phyloP scores from a whole-genome alignment of 2,329 filamentous ascomycete genomes.

The Davidsoniella australis region DNA sequence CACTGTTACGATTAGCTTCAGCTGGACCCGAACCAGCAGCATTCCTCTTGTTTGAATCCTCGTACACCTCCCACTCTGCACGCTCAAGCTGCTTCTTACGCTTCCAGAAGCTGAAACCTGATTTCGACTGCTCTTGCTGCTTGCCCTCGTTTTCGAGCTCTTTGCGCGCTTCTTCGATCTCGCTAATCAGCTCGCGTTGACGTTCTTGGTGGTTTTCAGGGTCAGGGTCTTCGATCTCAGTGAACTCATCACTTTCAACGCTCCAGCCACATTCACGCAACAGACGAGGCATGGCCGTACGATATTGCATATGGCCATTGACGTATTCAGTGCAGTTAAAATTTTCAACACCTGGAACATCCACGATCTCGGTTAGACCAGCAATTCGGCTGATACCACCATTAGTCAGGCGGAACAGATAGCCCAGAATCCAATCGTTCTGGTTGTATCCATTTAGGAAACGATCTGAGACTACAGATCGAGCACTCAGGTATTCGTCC shows the following conservation, averaged over 20 bases:
- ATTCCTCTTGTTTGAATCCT: conserved; percentile 40
- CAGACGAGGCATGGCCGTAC: conserved; percentile 74
- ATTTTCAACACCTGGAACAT: conserved; percentile 71
- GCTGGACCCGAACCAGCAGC: conserved; percentile 27
- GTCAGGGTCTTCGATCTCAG: conserved; percentile 92
- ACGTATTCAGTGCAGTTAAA: conserved; percentile 74
- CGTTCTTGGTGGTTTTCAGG: conserved; percentile 79
- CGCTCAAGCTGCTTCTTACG: conserved; percentile 66
- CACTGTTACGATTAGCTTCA: conserved; percentile 27
- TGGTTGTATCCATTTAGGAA: conserved; percentile 89
- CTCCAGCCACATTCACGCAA: conserved; percentile 79
- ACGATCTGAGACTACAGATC: conserved; percentile 74
- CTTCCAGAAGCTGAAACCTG: conserved; percentile 58
- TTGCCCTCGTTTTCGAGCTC: conserved; percentile 68
- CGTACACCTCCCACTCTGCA: conserved; percentile 88
- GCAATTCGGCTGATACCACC: conserved; percentile 82
- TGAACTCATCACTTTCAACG: conserved; percentile 85
- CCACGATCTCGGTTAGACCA: conserved; percentile 61
- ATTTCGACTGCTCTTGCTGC: conserved; percentile 29
- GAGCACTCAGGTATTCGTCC: conserved; percentile 70
- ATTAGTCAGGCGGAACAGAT: conserved; percentile 85
- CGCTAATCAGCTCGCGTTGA: conserved; percentile 84
- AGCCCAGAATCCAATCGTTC: conserved; percentile 94
- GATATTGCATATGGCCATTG: conserved; percentile 91
- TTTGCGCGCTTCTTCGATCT: conserved; percentile 87